A percentile compares a stretch with the other conserved stretches of the same genome.
Conservation (phyloP, 495 filamentous ascomycete genomes). For the Xylaria venustula region DNA sequence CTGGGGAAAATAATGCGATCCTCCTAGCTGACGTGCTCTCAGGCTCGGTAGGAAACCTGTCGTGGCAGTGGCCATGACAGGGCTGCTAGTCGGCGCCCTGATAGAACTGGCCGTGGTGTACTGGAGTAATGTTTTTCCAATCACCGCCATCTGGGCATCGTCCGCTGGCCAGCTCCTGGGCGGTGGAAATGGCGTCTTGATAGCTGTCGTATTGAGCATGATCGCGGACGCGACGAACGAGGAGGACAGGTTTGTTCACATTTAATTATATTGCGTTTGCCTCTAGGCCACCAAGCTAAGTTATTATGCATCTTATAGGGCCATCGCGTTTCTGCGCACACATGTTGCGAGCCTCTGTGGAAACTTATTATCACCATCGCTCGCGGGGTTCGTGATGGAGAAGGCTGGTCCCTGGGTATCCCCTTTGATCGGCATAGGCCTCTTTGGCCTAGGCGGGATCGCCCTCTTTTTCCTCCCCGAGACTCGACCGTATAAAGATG, state of each 20-base stretch:
- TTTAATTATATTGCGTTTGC: not conserved
- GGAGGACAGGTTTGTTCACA: constrained; percentile 43
- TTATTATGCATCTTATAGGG: constrained; percentile 34
- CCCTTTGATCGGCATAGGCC: constrained; percentile 38
- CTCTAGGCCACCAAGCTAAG: not conserved
- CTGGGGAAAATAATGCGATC: not conserved
- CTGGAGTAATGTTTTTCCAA: constrained; percentile 42
- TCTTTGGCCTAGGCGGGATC: constrained; percentile 22
- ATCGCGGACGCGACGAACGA: constrained; percentile 58
- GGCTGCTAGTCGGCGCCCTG: constrained; percentile 31
- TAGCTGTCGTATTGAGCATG: constrained; percentile 55
- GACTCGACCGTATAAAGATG: constrained; percentile 31
- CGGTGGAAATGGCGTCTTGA: constrained; percentile 51
- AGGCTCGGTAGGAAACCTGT: constrained; percentile 47
- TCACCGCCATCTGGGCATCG: constrained; percentile 53
- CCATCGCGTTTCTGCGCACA: constrained; percentile 37
- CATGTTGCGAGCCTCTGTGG: constrained; percentile 35
- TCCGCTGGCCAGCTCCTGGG: constrained; percentile 51
- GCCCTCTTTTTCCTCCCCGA: constrained; percentile 45
- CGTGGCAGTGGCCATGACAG: constrained; percentile 33
- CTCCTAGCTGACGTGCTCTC: constrained; percentile 32
- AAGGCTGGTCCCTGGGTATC: constrained; percentile 54
- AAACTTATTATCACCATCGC: constrained; percentile 45
- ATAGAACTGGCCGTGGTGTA: constrained; percentile 37
- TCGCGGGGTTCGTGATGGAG: constrained; percentile 55